These are phyloP conservation scores for Vitis hybrid DNA, from an alignment of 177 flowering plant species.

Conservation along the genomic window DNA sequence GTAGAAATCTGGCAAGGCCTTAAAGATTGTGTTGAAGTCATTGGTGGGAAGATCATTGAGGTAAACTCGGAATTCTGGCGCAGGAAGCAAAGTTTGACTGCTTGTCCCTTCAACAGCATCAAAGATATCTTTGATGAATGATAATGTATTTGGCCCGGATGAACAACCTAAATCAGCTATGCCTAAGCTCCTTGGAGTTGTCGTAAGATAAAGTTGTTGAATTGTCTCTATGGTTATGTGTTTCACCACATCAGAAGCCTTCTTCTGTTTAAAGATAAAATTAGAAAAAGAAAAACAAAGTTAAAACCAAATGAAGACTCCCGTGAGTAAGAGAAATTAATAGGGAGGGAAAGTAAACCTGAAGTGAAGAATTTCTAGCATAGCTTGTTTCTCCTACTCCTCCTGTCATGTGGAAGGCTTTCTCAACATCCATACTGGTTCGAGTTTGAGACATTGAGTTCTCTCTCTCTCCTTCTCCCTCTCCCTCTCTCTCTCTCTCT, in stretches of 20 bases:
- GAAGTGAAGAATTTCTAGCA: slow-evolving; percentile 56
- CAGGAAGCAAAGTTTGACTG: slow-evolving; percentile 8
- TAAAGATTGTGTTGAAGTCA: slow-evolving; percentile 80
- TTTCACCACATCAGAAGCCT: slow-evolving; percentile 60
- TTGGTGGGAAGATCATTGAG: slow-evolving; percentile 81
- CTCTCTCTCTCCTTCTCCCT: not conserved
- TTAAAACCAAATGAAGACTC: not conserved
- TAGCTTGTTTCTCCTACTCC: slow-evolving; percentile 59
- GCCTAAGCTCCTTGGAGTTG: slow-evolving; percentile 45
- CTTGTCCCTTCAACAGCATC: slow-evolving; percentile 36
- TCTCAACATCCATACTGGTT: slow-evolving; percentile 50
- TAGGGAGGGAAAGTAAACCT: slow-evolving; percentile 28
- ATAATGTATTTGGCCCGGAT: slow-evolving; percentile 74
- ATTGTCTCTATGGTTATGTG: slow-evolving; percentile 52
- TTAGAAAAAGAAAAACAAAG: not conserved
- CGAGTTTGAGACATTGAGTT: not conserved
- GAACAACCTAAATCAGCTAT: slow-evolving; percentile 86
- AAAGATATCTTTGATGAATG: slow-evolving; percentile 49
- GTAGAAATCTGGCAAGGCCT: slow-evolving; percentile 56
- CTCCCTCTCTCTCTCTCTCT: fast-evolving
- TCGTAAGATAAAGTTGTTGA: slow-evolving; percentile 27
- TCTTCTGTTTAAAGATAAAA: slow-evolving; percentile 28
- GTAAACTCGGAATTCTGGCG: slow-evolving; percentile 55
- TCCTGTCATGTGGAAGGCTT: slow-evolving; percentile 57
- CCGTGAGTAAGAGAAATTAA: not conserved